Conservation (phyloP, 1,284 basidiomycete species). For the Sporisorium iseilematis-ciliati region DNA sequence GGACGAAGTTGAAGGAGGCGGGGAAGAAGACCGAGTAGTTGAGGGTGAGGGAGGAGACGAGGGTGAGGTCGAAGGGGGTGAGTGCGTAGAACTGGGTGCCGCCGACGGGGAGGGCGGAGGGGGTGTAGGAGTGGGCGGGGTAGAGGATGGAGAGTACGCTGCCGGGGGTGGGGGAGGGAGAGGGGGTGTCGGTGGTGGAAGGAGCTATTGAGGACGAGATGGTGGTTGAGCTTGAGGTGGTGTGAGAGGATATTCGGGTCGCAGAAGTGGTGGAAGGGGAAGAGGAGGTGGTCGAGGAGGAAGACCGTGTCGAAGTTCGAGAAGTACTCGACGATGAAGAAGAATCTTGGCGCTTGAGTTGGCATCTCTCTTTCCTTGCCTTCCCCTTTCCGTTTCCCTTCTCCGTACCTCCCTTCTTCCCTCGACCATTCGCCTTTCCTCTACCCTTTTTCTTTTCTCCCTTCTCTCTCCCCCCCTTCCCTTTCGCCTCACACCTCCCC, state of each 20-base stretch:
- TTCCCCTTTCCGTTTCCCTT: background rate
- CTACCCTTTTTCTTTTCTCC: too few relatives aligned
- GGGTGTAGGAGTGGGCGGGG: slow-evolving; percentile 71
- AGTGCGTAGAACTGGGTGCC: slow-evolving; percentile 36
- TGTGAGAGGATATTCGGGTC: background rate
- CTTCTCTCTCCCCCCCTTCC: background rate
- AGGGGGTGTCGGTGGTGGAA: background rate
- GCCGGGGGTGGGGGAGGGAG: background rate
- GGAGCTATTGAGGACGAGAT: background rate
- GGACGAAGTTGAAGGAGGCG: slow-evolving; percentile 69
- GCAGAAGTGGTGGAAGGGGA: too few relatives aligned
- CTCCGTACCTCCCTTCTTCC: background rate
- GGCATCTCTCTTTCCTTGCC: background rate
- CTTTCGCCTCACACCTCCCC: background rate
- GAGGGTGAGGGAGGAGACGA: slow-evolving; percentile 19
- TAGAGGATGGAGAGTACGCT: slow-evolving; percentile 20
- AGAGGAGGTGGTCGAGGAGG: background rate
- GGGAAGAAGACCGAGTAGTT: slow-evolving; percentile 70
- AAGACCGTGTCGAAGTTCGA: background rate
- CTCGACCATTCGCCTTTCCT: background rate
- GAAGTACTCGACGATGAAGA: background rate
- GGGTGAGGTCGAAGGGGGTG: slow-evolving; percentile 18
- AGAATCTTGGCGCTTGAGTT: slow-evolving; percentile 5
- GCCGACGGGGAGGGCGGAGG: slow-evolving; percentile 60
- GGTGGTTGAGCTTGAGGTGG: background rate